Conservation (phyloP, 164 flowering plant genomes). For the Buxus sempervirens region DNA sequence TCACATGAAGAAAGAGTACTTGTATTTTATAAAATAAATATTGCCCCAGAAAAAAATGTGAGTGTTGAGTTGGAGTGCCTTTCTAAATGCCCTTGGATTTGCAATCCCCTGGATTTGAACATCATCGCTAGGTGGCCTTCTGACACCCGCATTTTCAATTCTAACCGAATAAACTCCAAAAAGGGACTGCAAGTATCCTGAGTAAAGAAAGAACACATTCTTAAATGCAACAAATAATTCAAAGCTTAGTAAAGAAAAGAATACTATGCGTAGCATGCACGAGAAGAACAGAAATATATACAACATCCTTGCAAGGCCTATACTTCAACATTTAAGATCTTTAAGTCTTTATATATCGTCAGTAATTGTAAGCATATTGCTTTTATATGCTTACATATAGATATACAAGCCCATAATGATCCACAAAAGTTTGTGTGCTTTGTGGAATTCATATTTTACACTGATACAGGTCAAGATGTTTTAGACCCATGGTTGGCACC, state of each 20-base stretch:
- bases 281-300: not conserved
- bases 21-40: too few species aligned
- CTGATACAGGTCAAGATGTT: too few species aligned
- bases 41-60: not conserved
- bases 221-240: not conserved
- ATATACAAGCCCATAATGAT: too few species aligned
- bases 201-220: not conserved
- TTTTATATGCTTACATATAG: too few species aligned
- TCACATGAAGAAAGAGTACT: too few species aligned
- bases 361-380: not conserved
- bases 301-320: not conserved
- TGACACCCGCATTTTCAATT: constrained; percentile 75
- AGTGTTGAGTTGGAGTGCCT: constrained; percentile 35
- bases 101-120: constrained; percentile 68
- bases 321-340: not conserved
- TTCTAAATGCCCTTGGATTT: constrained; percentile 66
- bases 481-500: too few species aligned
- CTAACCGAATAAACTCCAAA: constrained; percentile 79
- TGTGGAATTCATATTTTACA: too few species aligned
- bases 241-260: not conserved
- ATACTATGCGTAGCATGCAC: not conserved
- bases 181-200: constrained; percentile 81
- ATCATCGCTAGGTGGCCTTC: constrained; percentile 82
- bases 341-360: not conserved
- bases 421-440: too few species aligned